Percentiles rank a stretch among this genome's conserved stretches.
phyloP scores from a whole-genome alignment of 108 stramenopile species.

The Licmophora abbreviata region DNA sequence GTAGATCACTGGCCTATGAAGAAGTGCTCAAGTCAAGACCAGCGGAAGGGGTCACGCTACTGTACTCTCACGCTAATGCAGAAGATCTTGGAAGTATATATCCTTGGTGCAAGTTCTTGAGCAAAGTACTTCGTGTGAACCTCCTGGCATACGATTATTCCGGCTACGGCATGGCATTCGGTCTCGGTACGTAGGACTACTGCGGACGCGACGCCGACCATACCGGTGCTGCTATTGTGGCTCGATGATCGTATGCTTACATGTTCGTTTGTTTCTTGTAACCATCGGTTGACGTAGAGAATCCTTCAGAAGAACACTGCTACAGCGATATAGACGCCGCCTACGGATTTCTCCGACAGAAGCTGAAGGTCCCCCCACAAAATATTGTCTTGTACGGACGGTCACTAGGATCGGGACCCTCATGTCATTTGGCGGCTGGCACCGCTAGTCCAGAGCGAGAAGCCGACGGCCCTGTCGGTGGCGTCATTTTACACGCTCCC shows the following conservation, averaged over 20 bases:
- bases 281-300: too few species aligned
- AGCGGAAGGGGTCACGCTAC: conserved; percentile 63
- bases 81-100: conserved; percentile 91
- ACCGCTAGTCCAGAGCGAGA: conserved; percentile 37
- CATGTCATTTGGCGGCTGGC: conserved; percentile 87
- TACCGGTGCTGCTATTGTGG: too few species aligned
- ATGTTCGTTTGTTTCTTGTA: too few species aligned
- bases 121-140: conserved; percentile 89
- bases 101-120: conserved; percentile 86
- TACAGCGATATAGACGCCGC: conserved; percentile 92
- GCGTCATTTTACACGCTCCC: conserved; percentile 93
- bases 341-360: conserved; percentile 72
- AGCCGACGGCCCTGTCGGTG: conserved; percentile 67
- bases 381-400: conserved; percentile 92
- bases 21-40: conserved; percentile 27
- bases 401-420: conserved; percentile 90
- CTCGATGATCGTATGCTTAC: too few species aligned
- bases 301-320: conserved; percentile 85
- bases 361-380: conserved; percentile 66
- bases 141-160: conserved; percentile 98
- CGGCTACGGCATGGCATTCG: conserved; percentile 88
- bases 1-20: conserved; percentile 24
- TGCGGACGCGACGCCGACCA: too few species aligned
- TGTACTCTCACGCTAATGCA: conserved; percentile 92
- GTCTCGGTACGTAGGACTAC: conserved; percentile 64